A percentile compares a stretch with the other conserved stretches of the same genome.
These are phyloP conservation scores for Penicillium waksmanii DNA, from an alignment of 495 filamentous ascomycete genomes.

Conservation along the genomic window DNA sequence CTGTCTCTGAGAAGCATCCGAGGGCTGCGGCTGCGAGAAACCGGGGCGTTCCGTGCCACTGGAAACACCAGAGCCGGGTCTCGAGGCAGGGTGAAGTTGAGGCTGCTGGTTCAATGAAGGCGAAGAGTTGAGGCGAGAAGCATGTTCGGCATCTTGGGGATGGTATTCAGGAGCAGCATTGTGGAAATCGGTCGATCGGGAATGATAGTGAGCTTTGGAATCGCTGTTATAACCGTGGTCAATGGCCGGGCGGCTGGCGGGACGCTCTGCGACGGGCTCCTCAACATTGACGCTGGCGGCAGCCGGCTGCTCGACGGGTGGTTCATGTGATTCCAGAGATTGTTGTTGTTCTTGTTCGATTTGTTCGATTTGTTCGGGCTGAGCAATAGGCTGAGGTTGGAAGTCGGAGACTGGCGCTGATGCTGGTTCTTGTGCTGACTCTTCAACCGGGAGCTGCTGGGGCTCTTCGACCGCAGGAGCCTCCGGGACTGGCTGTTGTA, in stretches of 20 bases:
- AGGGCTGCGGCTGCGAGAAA: constrained; percentile 42
- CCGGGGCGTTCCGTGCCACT: constrained; percentile 48
- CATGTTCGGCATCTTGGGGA: constrained; percentile 46
- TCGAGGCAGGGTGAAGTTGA: constrained; percentile 46
- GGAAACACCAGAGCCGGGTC: constrained; percentile 56
- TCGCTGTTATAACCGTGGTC: constrained; percentile 50
- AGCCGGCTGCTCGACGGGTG: constrained; percentile 20
- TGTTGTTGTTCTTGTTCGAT: constrained; percentile 8
- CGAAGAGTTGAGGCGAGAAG: constrained; percentile 40
- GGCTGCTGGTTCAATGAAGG: constrained; percentile 47
- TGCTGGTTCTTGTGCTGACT: constrained; percentile 19
- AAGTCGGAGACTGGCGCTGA: not conserved
- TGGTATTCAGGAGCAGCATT: constrained; percentile 46
- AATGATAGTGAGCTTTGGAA: constrained; percentile 47
- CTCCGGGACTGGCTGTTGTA: constrained; percentile 29
- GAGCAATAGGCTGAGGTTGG: constrained; percentile 2
- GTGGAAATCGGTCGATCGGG: constrained; percentile 48
- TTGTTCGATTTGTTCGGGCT: constrained; percentile 22
- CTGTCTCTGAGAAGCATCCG: constrained; percentile 46
- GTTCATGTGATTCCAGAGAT: constrained; percentile 18
- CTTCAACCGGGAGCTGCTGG: constrained; percentile 30
- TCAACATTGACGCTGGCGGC: constrained; percentile 33
- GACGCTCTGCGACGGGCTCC: constrained; percentile 42
- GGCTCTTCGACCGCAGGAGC: constrained; percentile 32
- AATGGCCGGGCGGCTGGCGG: constrained; percentile 26